phyloP scores from a whole-genome alignment of 2,329 filamentous ascomycete genomes.

The Pseudogymnoascus sp. region DNA sequence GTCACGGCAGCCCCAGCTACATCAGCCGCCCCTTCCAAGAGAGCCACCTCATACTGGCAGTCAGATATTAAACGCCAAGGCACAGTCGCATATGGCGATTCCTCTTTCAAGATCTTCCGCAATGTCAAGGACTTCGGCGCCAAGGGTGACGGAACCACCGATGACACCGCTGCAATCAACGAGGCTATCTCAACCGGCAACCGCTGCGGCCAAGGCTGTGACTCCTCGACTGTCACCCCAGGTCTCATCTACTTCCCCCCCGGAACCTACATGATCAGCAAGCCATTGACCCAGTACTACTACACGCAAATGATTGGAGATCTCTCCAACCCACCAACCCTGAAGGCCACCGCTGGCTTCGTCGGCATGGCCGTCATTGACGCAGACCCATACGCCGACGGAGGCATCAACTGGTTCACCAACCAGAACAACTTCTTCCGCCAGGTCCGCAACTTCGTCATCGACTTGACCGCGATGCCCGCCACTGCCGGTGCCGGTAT shows the following conservation, averaged over 20 bases:
- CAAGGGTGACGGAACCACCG: constrained; percentile 56
- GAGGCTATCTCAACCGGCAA: constrained; percentile 66
- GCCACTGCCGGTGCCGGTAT: constrained; percentile 58
- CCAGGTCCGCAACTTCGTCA: constrained; percentile 72
- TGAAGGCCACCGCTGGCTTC: constrained; percentile 69
- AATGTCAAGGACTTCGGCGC: constrained; percentile 73
- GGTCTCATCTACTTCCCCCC: constrained; percentile 88
- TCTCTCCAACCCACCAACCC: constrained; percentile 59
- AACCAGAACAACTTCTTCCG: constrained; percentile 82
- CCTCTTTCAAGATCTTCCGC: constrained; percentile 64
- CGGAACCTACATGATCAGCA: constrained; percentile 75
- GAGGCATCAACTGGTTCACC: constrained; percentile 66
- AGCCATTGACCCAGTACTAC: constrained; percentile 77
- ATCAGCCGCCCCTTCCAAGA: background rate
- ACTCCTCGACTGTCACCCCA: constrained; percentile 75
- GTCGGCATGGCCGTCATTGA: constrained; percentile 83
- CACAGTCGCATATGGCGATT: constrained; percentile 29
- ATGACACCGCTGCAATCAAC: constrained; percentile 86
- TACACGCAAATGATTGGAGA: constrained; percentile 92
- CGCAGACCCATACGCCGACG: constrained; percentile 69
- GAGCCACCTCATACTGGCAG: constrained; percentile 23
- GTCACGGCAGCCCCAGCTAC: background rate
- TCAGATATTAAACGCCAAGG: constrained; percentile 27
- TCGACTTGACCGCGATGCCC: constrained; percentile 64
- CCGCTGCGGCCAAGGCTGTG: constrained; percentile 74